Evolutionary conservation across 192 early-diverging fungal genomes (phyloP), one percentile per base, ranked within the genome.

Genomic region (Entrophospora sp.): DNA sequence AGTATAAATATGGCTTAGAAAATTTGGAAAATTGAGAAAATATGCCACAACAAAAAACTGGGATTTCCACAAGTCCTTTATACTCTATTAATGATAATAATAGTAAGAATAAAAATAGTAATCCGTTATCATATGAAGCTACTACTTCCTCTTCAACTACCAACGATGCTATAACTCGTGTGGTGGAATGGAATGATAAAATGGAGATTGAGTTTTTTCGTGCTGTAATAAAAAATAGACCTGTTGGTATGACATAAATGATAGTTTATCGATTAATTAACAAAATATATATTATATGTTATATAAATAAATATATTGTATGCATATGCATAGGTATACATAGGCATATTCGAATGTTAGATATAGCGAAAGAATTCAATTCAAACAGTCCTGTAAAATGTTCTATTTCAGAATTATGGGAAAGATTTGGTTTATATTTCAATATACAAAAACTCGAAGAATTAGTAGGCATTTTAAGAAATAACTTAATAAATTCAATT

Each of bases 321-420:
- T 52, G 49, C 10, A n/a, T 12, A 1, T 52, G 9, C 49, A n/a
- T 24, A 79, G 77, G 77, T 13, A 70, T 79, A 22, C 77, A 79
- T 49, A 76, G 76, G 25, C 77, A 79, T 44, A 76, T 79, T 65
- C 69, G 72, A 2, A 79, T 79, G 36, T 49, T 79, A 35, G 68
- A 71, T 51, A 68, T 79, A 16, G 64, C 71, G 31, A 66, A 56
- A 18, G 66, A 70, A 25, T 73, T 74, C 42, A 79, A 79, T 28
- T 62, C 67, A 60, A 40, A 61, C 16, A 72, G 72, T 40, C 56
- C 63, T 25, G 67, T 68, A 18, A 30, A 66, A n/a, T 74, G 66
- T 61, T 68, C 72, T 25, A 68, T 76, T 22, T 58, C 68, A 10
- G 67, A 79, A 60, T 46, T 79, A 20, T 76, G 77, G 77, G 63